These are phyloP conservation scores for Psilocybe tampanensis DNA, from an alignment of 768 basidiomycete species.

Conservation along the genomic window DNA sequence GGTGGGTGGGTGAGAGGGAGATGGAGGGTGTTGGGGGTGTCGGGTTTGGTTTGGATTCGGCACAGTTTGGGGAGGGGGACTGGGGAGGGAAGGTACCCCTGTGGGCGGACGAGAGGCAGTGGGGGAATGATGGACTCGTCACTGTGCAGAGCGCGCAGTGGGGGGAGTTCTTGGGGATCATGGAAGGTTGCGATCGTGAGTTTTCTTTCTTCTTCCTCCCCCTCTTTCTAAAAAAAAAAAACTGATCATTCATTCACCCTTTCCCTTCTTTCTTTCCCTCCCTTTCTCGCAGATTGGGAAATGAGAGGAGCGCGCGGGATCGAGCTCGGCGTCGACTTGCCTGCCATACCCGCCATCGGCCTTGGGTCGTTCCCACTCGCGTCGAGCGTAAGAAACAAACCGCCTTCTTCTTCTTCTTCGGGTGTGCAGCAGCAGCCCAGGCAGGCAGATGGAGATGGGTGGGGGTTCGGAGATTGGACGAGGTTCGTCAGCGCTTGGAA, in stretches of 20 bases:
- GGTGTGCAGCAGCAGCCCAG: background rate
- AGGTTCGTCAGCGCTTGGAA: slow-evolving; percentile 64
- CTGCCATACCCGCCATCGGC: slow-evolving; percentile 48
- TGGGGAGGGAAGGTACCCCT: slow-evolving; percentile 27
- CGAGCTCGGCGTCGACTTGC: slow-evolving; percentile 64
- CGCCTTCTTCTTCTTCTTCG: background rate
- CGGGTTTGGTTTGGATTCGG: no score
- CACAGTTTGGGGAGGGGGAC: background rate
- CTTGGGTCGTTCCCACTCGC: slow-evolving; percentile 27
- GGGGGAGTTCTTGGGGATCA: slow-evolving; percentile 92
- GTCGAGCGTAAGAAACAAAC: slow-evolving; percentile 13
- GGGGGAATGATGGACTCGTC: slow-evolving; percentile 93
- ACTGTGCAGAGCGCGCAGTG: slow-evolving; percentile 91
- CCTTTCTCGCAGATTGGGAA: slow-evolving; percentile 71
- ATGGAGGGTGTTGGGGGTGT: no score
- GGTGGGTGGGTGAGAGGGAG: slow-evolving; percentile 37
- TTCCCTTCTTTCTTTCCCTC: background rate
- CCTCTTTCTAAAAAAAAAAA: background rate
- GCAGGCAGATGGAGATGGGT: slow-evolving; percentile 32
- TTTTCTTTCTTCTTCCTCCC: background rate
- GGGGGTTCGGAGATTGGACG: slow-evolving; percentile 64
- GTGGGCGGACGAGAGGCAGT: slow-evolving; percentile 55
- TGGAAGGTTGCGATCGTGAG: slow-evolving; percentile 86
- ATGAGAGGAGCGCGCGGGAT: slow-evolving; percentile 86
- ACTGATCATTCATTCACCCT: no score